Conservation (phyloP, 2,329 filamentous ascomycete genomes). For the Diplocarpon rosae region DNA sequence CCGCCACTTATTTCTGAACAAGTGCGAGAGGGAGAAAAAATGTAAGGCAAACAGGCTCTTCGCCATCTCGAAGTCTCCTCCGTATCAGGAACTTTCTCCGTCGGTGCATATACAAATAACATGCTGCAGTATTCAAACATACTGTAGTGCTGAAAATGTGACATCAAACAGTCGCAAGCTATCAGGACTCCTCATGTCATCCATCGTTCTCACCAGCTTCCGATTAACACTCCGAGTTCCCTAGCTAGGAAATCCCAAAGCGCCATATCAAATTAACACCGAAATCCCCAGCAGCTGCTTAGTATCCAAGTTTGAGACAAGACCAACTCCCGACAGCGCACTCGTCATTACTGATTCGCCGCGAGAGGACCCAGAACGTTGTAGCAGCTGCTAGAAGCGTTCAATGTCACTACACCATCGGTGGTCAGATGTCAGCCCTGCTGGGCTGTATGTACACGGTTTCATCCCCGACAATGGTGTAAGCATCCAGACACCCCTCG, state of each 20-base stretch:
- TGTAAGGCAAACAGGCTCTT: too few species aligned
- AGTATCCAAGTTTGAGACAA: slow-evolving; percentile 63
- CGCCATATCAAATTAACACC: slow-evolving; percentile 47
- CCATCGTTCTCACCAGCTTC: slow-evolving; percentile 49
- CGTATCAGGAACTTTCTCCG: too few species aligned
- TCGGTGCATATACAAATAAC: slow-evolving; percentile 48
- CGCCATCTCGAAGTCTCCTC: too few species aligned
- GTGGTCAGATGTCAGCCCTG: too few species aligned
- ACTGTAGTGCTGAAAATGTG: slow-evolving; percentile 7
- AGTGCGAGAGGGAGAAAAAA: too few species aligned
- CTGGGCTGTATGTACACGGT: too few species aligned
- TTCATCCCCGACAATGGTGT: too few species aligned
- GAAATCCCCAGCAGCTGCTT: slow-evolving; percentile 35
- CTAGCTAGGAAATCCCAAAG: slow-evolving; percentile 33
- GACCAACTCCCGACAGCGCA: slow-evolving; percentile 66
- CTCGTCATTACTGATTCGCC: slow-evolving; percentile 75
- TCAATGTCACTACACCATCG: too few species aligned
- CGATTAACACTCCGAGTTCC: slow-evolving; percentile 23
- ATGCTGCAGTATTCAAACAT: background rate
- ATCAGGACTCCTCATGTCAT: slow-evolving; percentile 55
- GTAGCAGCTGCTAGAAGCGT: slow-evolving; percentile 66
- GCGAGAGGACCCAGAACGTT: slow-evolving; percentile 62
- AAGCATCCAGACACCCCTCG: too few species aligned
- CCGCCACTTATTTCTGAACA: too few species aligned
- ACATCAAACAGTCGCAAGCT: slow-evolving; percentile 44